These are phyloP conservation scores for Purshia tridentata DNA, from an alignment of 306 rosid species.

Conservation along the genomic window DNA sequence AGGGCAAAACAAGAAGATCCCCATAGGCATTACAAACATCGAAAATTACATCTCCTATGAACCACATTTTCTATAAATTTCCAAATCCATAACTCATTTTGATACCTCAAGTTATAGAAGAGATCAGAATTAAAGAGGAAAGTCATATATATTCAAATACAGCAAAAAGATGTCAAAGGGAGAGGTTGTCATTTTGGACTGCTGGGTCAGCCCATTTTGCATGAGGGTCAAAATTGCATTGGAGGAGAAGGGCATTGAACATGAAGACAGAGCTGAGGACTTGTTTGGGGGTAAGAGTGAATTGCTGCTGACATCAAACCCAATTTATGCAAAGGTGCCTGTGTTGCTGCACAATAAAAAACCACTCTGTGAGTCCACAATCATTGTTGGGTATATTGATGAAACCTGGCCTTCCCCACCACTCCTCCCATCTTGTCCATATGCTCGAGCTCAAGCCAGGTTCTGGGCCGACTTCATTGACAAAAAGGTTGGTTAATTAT, in stretches of 20 bases:
- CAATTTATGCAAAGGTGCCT: conserved; percentile 61
- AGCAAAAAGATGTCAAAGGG: conserved; percentile 42
- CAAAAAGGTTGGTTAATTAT: conserved; percentile 41
- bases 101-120: background rate
- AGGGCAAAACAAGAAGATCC: conserved; percentile 7
- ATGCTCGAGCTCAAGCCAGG: conserved; percentile 55
- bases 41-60: background rate
- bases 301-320: conserved; percentile 54
- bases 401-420: conserved; percentile 54
- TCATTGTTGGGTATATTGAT: conserved; percentile 50
- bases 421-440: conserved; percentile 51
- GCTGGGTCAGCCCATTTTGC: conserved; percentile 58
- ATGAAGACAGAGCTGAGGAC: conserved; percentile 47
- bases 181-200: conserved; percentile 47
- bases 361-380: conserved; percentile 50
- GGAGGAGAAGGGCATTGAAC: conserved; percentile 49
- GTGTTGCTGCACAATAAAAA: conserved; percentile 53
- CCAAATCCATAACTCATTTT: background rate
- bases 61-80: background rate
- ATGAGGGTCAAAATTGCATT: conserved; percentile 56
- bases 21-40: background rate
- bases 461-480: conserved; percentile 68
- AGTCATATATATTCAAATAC: too few species aligned
- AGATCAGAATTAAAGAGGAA: background rate
- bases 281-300: conserved; percentile 69